phyloP scores from a whole-genome alignment of 1,284 basidiomycete species.

The Irpex lacteus region DNA sequence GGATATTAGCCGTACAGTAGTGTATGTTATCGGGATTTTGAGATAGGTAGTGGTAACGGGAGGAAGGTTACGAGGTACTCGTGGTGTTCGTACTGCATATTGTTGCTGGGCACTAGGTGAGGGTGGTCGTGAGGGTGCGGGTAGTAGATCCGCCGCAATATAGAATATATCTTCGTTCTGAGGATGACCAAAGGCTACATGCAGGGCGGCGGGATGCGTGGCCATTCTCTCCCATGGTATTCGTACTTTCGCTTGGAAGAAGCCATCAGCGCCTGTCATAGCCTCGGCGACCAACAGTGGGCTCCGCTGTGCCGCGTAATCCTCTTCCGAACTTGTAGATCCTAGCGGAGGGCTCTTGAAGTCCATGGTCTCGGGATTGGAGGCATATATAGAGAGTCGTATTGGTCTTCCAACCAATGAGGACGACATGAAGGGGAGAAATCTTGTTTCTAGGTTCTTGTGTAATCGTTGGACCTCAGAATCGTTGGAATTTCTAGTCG shows the following conservation, averaged over 20 bases:
- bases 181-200: constrained; percentile 56
- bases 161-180: constrained; percentile 54
- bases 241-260: constrained; percentile 61
- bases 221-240: constrained; percentile 70
- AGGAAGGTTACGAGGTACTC: constrained; percentile 9
- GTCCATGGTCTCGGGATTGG: constrained; percentile 26
- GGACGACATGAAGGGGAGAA: constrained; percentile 78
- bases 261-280: constrained; percentile 62
- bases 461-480: constrained; percentile 53
- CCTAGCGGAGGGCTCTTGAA: constrained; percentile 13
- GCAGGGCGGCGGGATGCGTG: constrained; percentile 53
- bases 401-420: constrained; percentile 59
- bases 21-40: constrained; percentile 51
- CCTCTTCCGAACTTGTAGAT: constrained; percentile 19
- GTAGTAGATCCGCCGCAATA: constrained; percentile 52
- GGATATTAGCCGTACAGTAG: constrained; percentile 75
- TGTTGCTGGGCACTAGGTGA: constrained; percentile 22
- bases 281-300: constrained; percentile 52
- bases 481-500: constrained; percentile 11
- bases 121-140: constrained; percentile 26
- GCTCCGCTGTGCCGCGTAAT: constrained; percentile 27
- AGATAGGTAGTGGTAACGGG: constrained; percentile 30
- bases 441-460: constrained; percentile 68
- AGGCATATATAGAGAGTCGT: constrained; percentile 52
- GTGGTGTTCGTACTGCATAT: constrained; percentile 17